Base-by-base conservation (phyloP, 2,329 filamentous ascomycete species). In the Alternaria ventricosa region DNA sequence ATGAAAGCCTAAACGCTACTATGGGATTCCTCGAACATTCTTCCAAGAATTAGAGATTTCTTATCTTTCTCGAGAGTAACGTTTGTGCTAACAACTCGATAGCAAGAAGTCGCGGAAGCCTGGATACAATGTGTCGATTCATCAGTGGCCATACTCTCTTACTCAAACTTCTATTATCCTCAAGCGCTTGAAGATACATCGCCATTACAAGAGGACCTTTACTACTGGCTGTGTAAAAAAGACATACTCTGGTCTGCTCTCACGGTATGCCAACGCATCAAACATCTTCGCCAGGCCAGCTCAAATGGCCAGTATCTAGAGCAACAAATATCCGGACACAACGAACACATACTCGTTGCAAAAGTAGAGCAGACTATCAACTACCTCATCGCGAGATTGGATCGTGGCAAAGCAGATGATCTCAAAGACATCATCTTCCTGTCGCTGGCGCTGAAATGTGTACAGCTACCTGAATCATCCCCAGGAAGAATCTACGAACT, bases 171-270 rank as follows among this genome's bases (percentile, higher is more conserved):
- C 5, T 71, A 67, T 43, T 61, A 60, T 5, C 22, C 64, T 6
- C 47, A 28, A 8, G 47, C 22, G 4, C 20, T 63, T 6, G 60
- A 57, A 25, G 44, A 46, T 5, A 62, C 46, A 8, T 53, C 61
- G 15, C 60, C 55, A 25, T 47, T 57, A 13, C 65, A 67, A 11
- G 61, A 71, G 68, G 70, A 76, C 33, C 66, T 75, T 11, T 79
- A 78, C 64, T 71, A 74, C 27, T 55, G 59, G 1, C 62, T 73
- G 30, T 79, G 72, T 58, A 75, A 75, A 13, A 70, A 66, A 7
- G 77, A 79, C 41, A 63, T 78, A 8, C 53, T 78, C 3, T 75
- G 69, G 66, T 73, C 75, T 3, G 77, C 76, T 6, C 63, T 79
- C 6, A 70, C 67, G 20, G 57, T 78, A 13, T 80, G 77, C 56